Base-by-base conservation (phyloP, 2,329 filamentous ascomycete genomes). In the Aspergillus alliaceus region DNA sequence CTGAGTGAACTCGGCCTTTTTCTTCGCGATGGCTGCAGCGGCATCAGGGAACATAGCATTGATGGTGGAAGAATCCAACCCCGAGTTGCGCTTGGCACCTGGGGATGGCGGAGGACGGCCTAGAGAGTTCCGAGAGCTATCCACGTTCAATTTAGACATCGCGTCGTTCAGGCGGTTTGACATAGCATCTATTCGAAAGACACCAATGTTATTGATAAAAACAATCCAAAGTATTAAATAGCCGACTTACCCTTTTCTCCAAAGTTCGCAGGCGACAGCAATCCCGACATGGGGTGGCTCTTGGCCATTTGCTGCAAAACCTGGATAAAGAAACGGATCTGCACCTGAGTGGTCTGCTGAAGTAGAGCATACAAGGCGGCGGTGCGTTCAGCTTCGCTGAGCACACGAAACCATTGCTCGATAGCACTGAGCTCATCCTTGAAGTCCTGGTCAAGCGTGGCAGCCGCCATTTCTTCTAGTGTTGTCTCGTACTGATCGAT, bases 401-500 rank as follows among this genome's bases (percentile, higher is more conserved):
- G 81, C 53, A 99, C 95, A 61, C 93, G 89, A 77, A 99, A 99
- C 95, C 95, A 99, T 81, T 99, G 95, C 79, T 99, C 95, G 71
- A 99, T 99, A 66, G 95, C 95, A 73, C 92, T 97, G 59, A 99
- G 85, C 77, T 99, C 95, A 77, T 98, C 95, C 80, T 99, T 99
- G 82, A 99, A 99, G 73, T 99, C 95, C 80, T 99, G 95, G 73
- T 99, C 95, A 54, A 98, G 82, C n/a, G 95, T 98, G 27, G 95
- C 95, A 31, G 93, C 93, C 42, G 95, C 95, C 95, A 99, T 99
- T 75, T 99, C 95, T 77, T 98, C 95, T 69, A 99, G 78, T 1
- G 95, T 99, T n/a, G 88, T 96, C 81, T 99, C 95, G 70, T 97
- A 97, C 75, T 98, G 93, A 73, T 99, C 95, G 66, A 99, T 98